phyloP scores from a whole-genome alignment of 805 yeast genomes.

The Metschnikowia peoriensis region DNA sequence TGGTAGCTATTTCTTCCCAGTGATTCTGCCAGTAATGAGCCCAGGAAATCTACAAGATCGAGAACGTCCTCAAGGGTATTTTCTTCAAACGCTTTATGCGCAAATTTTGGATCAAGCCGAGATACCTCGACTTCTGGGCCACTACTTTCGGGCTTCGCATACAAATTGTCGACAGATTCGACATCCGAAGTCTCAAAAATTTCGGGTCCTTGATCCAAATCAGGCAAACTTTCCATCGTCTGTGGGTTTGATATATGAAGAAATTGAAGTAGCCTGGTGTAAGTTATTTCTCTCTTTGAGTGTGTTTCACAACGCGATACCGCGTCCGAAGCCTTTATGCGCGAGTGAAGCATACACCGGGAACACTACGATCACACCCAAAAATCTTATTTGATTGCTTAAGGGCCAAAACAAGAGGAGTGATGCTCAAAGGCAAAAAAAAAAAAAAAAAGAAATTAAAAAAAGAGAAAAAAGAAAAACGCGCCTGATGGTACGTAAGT shows the following conservation, averaged over 20 bases:
- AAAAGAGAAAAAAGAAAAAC: no score
- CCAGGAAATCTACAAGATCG: slow-evolving; percentile 37
- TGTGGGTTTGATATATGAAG: neutral
- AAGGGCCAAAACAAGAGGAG: no score
- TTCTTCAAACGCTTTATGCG: slow-evolving; percentile 25
- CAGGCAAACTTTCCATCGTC: slow-evolving; percentile 9
- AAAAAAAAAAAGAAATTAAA: no score
- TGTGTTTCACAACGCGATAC: neutral
- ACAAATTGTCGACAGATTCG: slow-evolving; percentile 28
- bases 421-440: no score
- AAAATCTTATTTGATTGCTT: no score
- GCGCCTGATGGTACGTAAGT: no score
- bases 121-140: slow-evolving; percentile 16
- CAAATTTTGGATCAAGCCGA: slow-evolving; percentile 13
- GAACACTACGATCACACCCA: no score
- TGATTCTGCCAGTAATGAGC: slow-evolving; percentile 22
- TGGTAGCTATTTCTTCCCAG: slow-evolving; percentile 4
- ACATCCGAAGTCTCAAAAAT: slow-evolving; percentile 49
- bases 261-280: no score
- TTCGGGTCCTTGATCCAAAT: slow-evolving; percentile 22
- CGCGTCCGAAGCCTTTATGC: neutral
- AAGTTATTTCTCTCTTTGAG: no score
- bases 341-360: neutral
- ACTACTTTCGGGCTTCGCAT: slow-evolving; percentile 1
- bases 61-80: slow-evolving; percentile 20